Percentiles rank a stretch among this genome's conserved stretches.
These are phyloP conservation scores for Sarocladium strictum DNA, from an alignment of 2,329 filamentous ascomycete genomes.

Conservation along the genomic window DNA sequence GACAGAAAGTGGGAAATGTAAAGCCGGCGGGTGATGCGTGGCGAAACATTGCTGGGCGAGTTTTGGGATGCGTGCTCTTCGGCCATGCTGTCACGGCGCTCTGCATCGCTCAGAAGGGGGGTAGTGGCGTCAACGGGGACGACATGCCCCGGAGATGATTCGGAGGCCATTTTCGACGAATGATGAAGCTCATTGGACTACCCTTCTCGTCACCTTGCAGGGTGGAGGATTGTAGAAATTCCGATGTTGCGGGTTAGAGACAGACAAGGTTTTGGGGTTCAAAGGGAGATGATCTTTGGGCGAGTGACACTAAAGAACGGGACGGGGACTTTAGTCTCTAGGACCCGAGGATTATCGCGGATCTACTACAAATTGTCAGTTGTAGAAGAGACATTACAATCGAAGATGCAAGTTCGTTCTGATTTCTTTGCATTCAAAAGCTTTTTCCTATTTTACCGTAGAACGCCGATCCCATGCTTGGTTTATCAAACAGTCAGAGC, in stretches of 20 bases:
- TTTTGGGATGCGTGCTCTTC: not conserved
- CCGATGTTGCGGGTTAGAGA: too few species aligned
- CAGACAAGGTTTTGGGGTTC: too few species aligned
- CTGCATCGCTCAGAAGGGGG: not conserved
- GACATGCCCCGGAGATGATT: not conserved
- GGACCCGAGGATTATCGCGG: too few species aligned
- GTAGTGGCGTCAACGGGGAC: not conserved
- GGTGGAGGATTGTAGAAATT: too few species aligned
- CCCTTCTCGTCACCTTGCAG: too few species aligned
- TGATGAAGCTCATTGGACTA: too few species aligned
- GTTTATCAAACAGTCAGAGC: not conserved
- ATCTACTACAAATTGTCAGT: too few species aligned
- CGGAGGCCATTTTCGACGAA: not conserved
- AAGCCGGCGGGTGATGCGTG: conserved; percentile 24
- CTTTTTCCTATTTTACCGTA: not conserved
- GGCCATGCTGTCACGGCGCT: not conserved
- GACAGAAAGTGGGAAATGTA: conserved; percentile 57
- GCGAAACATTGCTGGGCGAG: not conserved
- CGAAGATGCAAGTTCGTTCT: too few species aligned
- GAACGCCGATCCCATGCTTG: conserved; percentile 7
- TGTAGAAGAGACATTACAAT: too few species aligned
- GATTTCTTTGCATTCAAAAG: not conserved
- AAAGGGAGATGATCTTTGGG: not conserved
- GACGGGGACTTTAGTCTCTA: too few species aligned
- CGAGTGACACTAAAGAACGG: not conserved